Evolutionary conservation across 768 basidiomycete species (phyloP), one percentile per base, ranked within the genome.

Genomic region (Ramaria rubella): DNA sequence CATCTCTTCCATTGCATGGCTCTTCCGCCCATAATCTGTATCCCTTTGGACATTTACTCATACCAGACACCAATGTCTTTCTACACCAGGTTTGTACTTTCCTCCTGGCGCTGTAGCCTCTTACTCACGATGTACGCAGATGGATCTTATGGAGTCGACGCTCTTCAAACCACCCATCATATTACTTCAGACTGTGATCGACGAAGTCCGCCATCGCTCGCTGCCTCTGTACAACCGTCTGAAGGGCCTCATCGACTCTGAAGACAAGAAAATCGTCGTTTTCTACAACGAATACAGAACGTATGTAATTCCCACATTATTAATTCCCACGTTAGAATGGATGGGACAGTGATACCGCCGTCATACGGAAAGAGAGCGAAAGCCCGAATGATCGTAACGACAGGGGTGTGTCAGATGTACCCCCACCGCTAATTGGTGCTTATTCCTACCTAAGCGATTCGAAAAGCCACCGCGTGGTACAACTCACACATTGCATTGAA

Each of bases 31-130:
- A 94, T 69, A 69, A 74, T 26, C 60, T 69, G 0, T 87, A 80
- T 65, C 75, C 81, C 0, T 65, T 76, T 53, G 89, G 88, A 0
- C 90, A 95, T 65, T 94, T 84, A 65, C 68, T 97, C 26, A 73
- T 99, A 14, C 90, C 94, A 4, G 95, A 99, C 67, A 98, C 95
- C 17, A 99, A 99, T 70, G 82, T 96, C 15, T 91, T 96, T 64
- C 76, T 99, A 12, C 81, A 90, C 15, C 94, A 97, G 77, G 92
- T 86, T 46, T 38, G 75, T 69, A 11, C 15, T 50, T 55, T 24
- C 1, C 0, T 15, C 55, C 19, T 8, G 4, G 15, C 24, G n/a
- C n/a, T n/a, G n/a, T n/a, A 5, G 9, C 11, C 15, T 7, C 15
- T 36, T 45, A 36, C 56, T 6, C 21, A 44, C 49, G 19, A 45